Evolutionary conservation across 305 asterid genomes (phyloP), one percentile per base, ranked within the genome.

Genomic region (Withania somnifera): DNA sequence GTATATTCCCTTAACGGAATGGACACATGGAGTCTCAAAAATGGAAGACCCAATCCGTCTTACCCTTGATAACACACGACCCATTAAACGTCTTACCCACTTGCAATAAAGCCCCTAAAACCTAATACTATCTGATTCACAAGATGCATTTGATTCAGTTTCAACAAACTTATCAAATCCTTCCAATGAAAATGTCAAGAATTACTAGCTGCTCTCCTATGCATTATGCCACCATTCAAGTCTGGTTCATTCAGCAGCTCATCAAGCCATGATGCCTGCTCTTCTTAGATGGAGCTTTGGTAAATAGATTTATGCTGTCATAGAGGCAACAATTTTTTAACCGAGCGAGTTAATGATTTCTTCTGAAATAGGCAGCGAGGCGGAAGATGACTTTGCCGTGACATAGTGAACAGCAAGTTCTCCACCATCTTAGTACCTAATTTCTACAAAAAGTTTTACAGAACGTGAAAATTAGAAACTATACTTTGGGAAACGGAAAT

Each of bases 351-450:
- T 38, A 86, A 45, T 7, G 83, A 52, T 86, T 90, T 94, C 91
- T 91, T 94, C 83, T 90, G 95, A 86, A 90, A 90, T 79, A 97
- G 98, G 85, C 95, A 92, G 14, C 98, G 97, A 75, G 98, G 98
- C 32, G 97, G 98, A 84, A 91, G 98, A 50, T 90, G 97, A 79
- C 95, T 89, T 84, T 91, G 96, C 84, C 90, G 89, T 66, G 97
- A 92, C 98, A 94, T 94, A 40, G 61, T 84, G 89, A 80, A 68
- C n/a, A n/a, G n/a, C n/a, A n/a, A n/a, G n/a, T n/a, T n/a, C n/a
- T n/a, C 56, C 53, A 63, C 73, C 82, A 57, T 71, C 60, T 34
- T 40, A 71, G 36, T 78, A 77, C 78, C 79, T 64, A 51, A 28
- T 50, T 81, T 66, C 52, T 50, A 81, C 78, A 64, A 66, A 40